phyloP scores from a whole-genome alignment of 179 eudicot genomes.

The Amaranthus tricolor region DNA sequence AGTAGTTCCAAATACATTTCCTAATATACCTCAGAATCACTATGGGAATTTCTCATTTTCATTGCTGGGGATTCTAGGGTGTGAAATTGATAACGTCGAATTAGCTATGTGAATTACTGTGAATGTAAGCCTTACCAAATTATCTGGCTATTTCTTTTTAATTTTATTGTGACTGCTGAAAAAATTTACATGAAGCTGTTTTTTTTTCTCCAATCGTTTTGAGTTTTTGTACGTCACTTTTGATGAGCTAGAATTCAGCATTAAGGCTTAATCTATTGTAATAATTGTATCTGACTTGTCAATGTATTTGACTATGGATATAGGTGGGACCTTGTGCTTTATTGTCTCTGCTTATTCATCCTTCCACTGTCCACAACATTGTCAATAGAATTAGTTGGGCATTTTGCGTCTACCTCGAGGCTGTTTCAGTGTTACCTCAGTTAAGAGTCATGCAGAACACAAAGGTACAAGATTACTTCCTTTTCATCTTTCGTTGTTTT shows the following conservation, averaged over 20 bases:
- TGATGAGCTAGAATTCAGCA: neutral
- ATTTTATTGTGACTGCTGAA: neutral
- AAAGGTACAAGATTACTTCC: conserved; percentile 23
- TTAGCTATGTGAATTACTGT: neutral
- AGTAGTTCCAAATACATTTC: too few relatives aligned
- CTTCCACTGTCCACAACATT: conserved; percentile 36
- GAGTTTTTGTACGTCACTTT: too few relatives aligned
- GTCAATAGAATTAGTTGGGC: conserved; percentile 40
- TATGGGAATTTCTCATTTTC: too few relatives aligned
- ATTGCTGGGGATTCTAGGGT: too few relatives aligned
- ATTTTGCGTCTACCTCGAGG: conserved; percentile 41
- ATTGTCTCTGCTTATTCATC: conserved; percentile 35
- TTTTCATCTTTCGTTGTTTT: neutral
- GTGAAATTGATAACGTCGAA: too few relatives aligned
- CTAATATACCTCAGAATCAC: too few relatives aligned
- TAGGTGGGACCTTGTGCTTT: conserved; percentile 39
- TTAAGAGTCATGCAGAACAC: conserved; percentile 45
- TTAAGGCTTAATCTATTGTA: too few relatives aligned
- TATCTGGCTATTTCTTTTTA: too few relatives aligned
- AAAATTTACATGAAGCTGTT: neutral
- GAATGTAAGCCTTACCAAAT: neutral
- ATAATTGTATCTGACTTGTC: conserved; percentile 6
- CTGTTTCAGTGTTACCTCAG: conserved; percentile 42
- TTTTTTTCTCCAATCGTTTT: neutral
- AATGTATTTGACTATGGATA: conserved; percentile 4